Base-by-base conservation (phyloP, 805 yeast genomes). In the Lipomyces yamadae region DNA sequence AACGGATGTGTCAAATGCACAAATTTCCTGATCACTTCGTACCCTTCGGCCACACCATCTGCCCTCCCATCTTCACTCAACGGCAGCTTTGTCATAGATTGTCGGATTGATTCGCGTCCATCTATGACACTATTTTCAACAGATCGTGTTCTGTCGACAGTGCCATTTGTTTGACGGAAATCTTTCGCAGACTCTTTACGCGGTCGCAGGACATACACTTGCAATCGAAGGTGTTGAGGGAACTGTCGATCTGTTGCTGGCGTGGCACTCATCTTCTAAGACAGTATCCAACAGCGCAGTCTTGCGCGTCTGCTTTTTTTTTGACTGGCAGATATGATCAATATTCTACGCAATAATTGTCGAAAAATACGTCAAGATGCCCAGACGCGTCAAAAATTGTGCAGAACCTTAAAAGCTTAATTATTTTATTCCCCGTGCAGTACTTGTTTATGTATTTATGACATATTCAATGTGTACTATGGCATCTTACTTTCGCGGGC, bases 1-100 rank as follows among this genome's bases (percentile, higher is more conserved):
- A 52, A 15, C 15, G 64, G 61, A 10, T 32, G 52, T 13, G 69
- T 66, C 10, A 66, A 13, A 32, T 66, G 69, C 18, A 66, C 60
- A 35, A 66, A 66, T 54, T 58, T 65, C 52, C 60, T 54, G 8
- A 56, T 53, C 3, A 34, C 8, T 33, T 54, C 57, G 13, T 54
- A 50, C 6, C 34, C 53, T n/a, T 54, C 58, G 3, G 11, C 58
- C 13, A 30, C 33, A 35, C 24, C 34, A 29, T 29, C 52, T 30
- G 15, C n/a, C 2, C 29, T 30, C 30, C 3, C 29, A n/a, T 48
- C 55, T 11, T 56, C 56, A 33, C 15, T 42, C n/a, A 15, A 42
- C 48, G 24, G 48, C 24, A 24, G 18, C 48, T 15, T 15, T 6
- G 13, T 13, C 42, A 13, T 37, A 3, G 42, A 24, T 24, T 24